Base-by-base conservation (phyloP, 108 stramenopile genomes). In the Skeletonema potamos region DNA sequence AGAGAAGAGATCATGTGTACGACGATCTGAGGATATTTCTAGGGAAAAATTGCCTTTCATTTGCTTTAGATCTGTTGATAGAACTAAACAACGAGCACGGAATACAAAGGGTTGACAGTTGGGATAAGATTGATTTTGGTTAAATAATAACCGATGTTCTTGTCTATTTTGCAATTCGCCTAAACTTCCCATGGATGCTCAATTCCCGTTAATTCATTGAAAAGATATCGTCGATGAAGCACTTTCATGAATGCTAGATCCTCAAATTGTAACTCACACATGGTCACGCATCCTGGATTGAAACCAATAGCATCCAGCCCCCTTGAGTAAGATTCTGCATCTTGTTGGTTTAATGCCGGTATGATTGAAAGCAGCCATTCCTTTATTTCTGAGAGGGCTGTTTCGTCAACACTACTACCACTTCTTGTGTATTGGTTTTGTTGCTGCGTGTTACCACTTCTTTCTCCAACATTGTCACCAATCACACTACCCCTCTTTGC, bases 221-320 rank as follows among this genome's bases (percentile, higher is more conserved):
- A 76, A 13, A 81, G 32, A 69, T 76, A 81, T 36, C 75, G 57
- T 20, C 70, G 34, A 60, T 81, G 80, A 13, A 81, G 55, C 0
- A 72, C 48, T 63, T 76, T 81, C 80, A 81, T 81, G 36, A 81
- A 81, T 11, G 22, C 29, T 17, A 81, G 36, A 72, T 81, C 80
- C 27, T 81, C 80, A 3, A 36, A 57, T 6, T 34, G 41, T n/a
- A 81, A 37, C 54, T 76, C 80, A 61, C 70, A 58, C 65, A 56
- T 36, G 13, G 80, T 66, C 12, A 62, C 64, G 37, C 80, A 81
- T 18, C 66, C 58, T 1, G 80, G 80, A 66, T 81, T 33, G 33
- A 81, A 81, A 12, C 80, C 80, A 30, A 81, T 72, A 11, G 15
- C 37, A 32, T 62, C n/a, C 9, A 81, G 46, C 0, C 34, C 63